Percentiles rank a stretch among this genome's conserved stretches.
Evolutionary conservation across 441 rosid species (phyloP).

Genomic region (Pelargonium australe): DNA sequence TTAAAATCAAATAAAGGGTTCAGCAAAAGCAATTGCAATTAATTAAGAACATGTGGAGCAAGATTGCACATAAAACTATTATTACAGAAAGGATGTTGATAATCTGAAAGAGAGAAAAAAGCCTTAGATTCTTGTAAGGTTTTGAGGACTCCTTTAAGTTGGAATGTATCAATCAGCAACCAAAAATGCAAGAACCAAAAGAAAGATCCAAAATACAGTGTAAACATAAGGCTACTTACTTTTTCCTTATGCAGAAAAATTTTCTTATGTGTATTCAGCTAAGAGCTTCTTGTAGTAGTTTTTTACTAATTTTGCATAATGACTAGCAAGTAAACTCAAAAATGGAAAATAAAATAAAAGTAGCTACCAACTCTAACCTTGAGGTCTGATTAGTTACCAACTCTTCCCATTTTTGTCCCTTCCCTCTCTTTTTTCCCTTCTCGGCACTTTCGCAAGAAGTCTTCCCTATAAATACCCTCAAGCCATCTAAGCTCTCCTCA

Average conservation of each 20-base stretch:
- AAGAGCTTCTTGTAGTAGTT: neutral
- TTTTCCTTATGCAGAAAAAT: no score
- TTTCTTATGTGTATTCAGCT: slow-evolving; percentile 2
- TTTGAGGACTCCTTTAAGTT: neutral
- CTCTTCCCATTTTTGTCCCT: neutral
- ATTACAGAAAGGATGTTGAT: neutral
- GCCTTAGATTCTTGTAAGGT: neutral
- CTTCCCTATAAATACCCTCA: slow-evolving; percentile 3
- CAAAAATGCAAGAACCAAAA: neutral
- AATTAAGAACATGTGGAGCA: no score
- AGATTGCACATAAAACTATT: neutral
- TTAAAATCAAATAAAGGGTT: neutral
- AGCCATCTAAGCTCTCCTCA: slow-evolving; percentile 4
- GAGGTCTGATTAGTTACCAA: neutral
- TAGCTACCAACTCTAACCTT: slow-evolving; percentile 1
- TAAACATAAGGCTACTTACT: neutral
- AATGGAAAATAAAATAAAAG: neutral
- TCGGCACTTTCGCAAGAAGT: neutral
- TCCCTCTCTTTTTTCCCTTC: neutral
- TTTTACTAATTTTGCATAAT: neutral
- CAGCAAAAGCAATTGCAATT: neutral
- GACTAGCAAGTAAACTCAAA: neutral
- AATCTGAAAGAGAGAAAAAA: neutral
- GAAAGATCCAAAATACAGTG: neutral
- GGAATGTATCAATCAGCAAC: neutral